A percentile compares a stretch with the other conserved stretches of the same genome.
Conservation (phyloP, 2,329 filamentous ascomycete genomes). For the Xylariales sp. region DNA sequence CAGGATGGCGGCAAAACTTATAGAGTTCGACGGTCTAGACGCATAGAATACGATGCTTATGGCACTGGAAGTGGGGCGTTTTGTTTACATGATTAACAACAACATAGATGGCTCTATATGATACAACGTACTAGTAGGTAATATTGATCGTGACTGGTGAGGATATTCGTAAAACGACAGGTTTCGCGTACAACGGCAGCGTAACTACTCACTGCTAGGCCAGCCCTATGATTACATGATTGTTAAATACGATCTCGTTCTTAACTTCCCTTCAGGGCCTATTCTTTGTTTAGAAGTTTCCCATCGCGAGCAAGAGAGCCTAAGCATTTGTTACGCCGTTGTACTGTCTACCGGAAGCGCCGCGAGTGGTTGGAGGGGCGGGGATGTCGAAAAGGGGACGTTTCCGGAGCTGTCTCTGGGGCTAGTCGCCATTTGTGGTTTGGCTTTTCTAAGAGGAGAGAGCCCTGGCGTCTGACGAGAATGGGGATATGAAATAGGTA, state of each 20-base stretch:
- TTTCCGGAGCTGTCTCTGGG: not conserved
- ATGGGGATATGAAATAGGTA: not conserved
- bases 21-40: slow-evolving; percentile 91
- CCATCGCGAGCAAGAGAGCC: slow-evolving; percentile 50
- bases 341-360: slow-evolving; percentile 38
- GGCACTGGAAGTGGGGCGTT: not conserved
- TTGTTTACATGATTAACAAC: not conserved
- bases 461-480: not conserved
- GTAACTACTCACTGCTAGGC: too few relatives aligned
- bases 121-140: not conserved
- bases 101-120: not conserved
- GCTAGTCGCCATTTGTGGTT: not conserved
- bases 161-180: too few relatives aligned
- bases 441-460: not conserved
- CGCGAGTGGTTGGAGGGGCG: slow-evolving; percentile 32
- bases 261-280: too few relatives aligned
- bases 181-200: too few relatives aligned
- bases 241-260: too few relatives aligned
- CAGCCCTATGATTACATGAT: too few relatives aligned
- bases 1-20: slow-evolving; percentile 78
- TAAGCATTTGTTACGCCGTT: slow-evolving; percentile 50
- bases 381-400: not conserved
- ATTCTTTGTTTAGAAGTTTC: too few relatives aligned
- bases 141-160: too few relatives aligned
- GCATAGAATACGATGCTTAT: slow-evolving; percentile 52